Conservation (phyloP, 2,329 filamentous ascomycete genomes). For the Cercospora nicotianae region DNA sequence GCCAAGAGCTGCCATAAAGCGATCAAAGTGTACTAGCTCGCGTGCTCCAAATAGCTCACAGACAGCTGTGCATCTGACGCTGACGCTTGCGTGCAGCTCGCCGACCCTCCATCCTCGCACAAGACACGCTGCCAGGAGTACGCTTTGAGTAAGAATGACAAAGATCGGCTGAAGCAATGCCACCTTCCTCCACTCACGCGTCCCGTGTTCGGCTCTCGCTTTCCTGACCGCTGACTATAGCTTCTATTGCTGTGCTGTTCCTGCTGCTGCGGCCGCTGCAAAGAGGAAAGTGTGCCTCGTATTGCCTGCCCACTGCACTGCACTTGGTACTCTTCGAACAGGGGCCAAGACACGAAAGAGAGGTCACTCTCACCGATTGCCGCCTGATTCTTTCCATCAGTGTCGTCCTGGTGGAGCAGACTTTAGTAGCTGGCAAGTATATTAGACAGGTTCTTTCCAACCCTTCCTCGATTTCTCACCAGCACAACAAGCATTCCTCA, state of each 20-base stretch:
- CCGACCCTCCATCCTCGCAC: neutral
- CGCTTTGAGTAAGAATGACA: neutral
- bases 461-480: neutral
- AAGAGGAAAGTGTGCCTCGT: constrained; percentile 3
- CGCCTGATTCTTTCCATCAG: neutral
- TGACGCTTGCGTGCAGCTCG: neutral
- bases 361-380: neutral
- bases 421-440: neutral
- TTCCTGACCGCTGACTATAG: neutral
- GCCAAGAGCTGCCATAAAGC: neutral
- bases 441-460: neutral
- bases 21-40: neutral
- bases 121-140: neutral
- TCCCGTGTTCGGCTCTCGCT: neutral
- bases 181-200: neutral
- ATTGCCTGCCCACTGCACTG: neutral
- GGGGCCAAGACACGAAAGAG: neutral
- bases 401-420: neutral
- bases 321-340: neutral
- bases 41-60: neutral
- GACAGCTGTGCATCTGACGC: neutral
- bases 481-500: neutral
- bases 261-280: neutral
- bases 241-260: neutral
- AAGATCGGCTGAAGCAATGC: neutral